Evolutionary conservation across 2,329 filamentous ascomycete genomes (phyloP).

Genomic region (Colletotrichum godetiae): DNA sequence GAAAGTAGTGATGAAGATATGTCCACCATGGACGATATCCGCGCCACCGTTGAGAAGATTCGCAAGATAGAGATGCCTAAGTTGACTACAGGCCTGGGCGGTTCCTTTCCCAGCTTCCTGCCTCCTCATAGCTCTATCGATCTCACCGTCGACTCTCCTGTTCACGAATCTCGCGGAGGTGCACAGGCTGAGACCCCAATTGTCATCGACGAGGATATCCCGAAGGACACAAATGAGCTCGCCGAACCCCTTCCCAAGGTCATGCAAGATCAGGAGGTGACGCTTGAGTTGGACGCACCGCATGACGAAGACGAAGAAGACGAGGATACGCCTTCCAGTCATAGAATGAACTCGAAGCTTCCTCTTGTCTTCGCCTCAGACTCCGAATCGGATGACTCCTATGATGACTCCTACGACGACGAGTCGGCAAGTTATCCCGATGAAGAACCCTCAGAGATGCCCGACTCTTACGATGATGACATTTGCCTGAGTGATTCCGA

Average conservation of each 20-base stretch:
- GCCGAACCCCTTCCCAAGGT: not conserved
- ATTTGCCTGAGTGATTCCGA: conserved; percentile 40
- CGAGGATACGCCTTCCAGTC: not conserved
- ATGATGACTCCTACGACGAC: not conserved
- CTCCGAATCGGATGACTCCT: conserved; percentile 4
- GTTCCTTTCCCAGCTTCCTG: not conserved
- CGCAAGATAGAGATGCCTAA: conserved; percentile 5
- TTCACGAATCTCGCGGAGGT: not conserved
- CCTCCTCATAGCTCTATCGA: conserved; percentile 10
- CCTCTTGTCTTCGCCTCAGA: not conserved
- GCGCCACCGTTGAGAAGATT: conserved; percentile 13
- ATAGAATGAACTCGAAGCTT: not conserved
- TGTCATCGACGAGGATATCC: not conserved
- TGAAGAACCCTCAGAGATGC: conserved; percentile 1
- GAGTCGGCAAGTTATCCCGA: conserved; percentile 8
- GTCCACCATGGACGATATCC: conserved; percentile 38
- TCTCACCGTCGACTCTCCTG: conserved; percentile 14
- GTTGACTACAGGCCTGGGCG: not conserved
- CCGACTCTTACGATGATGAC: conserved; percentile 14
- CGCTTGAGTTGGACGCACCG: conserved; percentile 14
- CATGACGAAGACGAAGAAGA: conserved; percentile 21
- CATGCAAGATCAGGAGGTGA: not conserved
- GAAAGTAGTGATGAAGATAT: conserved; percentile 46
- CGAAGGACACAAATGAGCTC: not conserved
- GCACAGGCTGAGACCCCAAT: not conserved